Base-by-base conservation (phyloP, 805 yeast species). In the Saturnispora besseyi region DNA sequence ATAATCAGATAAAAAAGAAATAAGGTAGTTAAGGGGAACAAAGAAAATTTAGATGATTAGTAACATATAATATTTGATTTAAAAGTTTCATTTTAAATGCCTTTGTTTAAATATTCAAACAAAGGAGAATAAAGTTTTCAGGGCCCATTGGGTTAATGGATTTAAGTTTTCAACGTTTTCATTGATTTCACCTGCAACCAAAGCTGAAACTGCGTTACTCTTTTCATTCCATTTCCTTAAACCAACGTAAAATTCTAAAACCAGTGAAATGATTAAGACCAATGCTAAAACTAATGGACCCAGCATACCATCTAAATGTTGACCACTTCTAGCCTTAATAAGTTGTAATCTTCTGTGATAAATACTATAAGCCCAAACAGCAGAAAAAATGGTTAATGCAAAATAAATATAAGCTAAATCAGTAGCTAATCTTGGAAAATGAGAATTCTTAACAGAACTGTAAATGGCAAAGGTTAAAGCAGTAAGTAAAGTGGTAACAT, bases 341-440 rank as follows among this genome's bases (percentile, higher is more conserved):
- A 83, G 75, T 32, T 73, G 74, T 56, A 90, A 71, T 63, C 99
- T 78, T 56, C 72, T 74, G 62, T 79, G 68, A 68, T 86, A 91
- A 49, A 85, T 79, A 53, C 71, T 74, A 68, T 88, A 91, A 28
- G 96, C 96, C 99, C 99, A 91, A 28, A 79, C 57, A 42, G 95
- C 91, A 41, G 88, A 74, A 64, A 90, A 89, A 21, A 91, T 57
- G 0, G 98, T 88, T 58, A 93, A 71, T 0, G 68, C 82, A 65
- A 91, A 90, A 69, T 90, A 84, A 41, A 81, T 63, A 64, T 85
- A 87, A 0, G 98, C 95, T 58, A 90, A 69, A 48, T 67, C 60
- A 21, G 78, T 79, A 1, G 96, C 91, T 37, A 84, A 62, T 3
- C 60, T 56, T n/a, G 79, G 78, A 58, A 79, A 79, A 53, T 82